Percentiles rank a stretch among this genome's conserved stretches.
These are phyloP conservation scores for Silene vulgaris DNA, from an alignment of 179 eudicot genomes.

Conservation along the genomic window DNA sequence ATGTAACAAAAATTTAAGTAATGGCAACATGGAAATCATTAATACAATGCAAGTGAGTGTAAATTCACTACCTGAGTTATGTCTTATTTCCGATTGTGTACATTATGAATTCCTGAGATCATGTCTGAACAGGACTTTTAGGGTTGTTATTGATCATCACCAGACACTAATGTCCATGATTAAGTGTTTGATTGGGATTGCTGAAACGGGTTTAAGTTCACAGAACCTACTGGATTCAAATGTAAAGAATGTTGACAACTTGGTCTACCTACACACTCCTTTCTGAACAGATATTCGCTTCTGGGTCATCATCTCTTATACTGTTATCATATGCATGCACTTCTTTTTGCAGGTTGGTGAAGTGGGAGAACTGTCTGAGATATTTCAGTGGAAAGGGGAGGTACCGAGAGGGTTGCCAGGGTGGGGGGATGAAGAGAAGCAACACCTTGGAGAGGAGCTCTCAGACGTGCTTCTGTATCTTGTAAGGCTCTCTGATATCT, in stretches of 20 bases:
- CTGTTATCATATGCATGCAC: background rate
- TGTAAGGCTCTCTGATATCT: slow-evolving; percentile 63
- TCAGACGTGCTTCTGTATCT: slow-evolving; percentile 71
- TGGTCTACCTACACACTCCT: too few relatives aligned
- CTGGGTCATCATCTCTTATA: background rate
- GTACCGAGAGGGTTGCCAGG: slow-evolving; percentile 65
- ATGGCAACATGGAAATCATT: background rate
- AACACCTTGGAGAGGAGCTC: slow-evolving; percentile 69
- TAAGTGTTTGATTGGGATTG: background rate
- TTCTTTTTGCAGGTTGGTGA: slow-evolving; percentile 53
- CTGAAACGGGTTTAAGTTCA: background rate
- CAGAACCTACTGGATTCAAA: too few relatives aligned
- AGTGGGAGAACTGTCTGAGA: slow-evolving; percentile 72
- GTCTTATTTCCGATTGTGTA: background rate
- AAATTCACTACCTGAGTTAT: background rate
- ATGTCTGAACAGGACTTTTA: background rate
- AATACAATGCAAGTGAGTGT: background rate
- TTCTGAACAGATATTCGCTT: too few relatives aligned
- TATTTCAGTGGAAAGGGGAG: slow-evolving; percentile 79
- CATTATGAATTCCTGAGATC: background rate
- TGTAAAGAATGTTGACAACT: too few relatives aligned
- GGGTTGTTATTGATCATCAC: background rate
- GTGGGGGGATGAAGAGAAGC: slow-evolving; percentile 56
- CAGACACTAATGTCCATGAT: background rate
- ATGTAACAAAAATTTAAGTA: background rate